Evolutionary conservation across 2,329 filamentous ascomycete genomes (phyloP).

Genomic region (Alternaria alternata): DNA sequence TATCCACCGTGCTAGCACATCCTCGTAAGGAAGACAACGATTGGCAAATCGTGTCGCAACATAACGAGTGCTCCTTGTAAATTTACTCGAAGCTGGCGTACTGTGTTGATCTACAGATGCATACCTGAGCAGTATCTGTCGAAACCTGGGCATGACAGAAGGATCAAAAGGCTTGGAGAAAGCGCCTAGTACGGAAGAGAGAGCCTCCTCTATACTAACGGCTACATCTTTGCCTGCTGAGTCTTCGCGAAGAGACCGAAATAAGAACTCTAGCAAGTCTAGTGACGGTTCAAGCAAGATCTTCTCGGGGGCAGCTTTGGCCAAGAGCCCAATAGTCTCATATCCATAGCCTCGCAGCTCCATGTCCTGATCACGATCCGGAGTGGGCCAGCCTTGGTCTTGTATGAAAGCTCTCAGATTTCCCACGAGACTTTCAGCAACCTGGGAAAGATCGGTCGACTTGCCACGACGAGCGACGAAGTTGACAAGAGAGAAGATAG

Average conservation of each 20-base stretch:
- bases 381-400: constrained; percentile 81
- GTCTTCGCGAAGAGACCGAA: constrained; percentile 83
- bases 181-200: constrained; percentile 77
- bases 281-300: constrained; percentile 61
- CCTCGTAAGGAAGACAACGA: constrained; percentile 80
- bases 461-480: constrained; percentile 83
- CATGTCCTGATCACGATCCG: constrained; percentile 64
- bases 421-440: constrained; percentile 73
- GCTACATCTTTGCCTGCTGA: constrained; percentile 75
- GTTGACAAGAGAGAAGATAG: constrained; percentile 84
- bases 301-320: constrained; percentile 69
- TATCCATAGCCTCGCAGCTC: constrained; percentile 82
- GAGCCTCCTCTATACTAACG: constrained; percentile 86
- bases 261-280: constrained; percentile 77
- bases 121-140: constrained; percentile 46
- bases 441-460: constrained; percentile 65
- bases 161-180: constrained; percentile 58
- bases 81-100: constrained; percentile 51
- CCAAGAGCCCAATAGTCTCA: constrained; percentile 86
- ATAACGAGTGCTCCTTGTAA: constrained; percentile 72
- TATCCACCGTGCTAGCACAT: constrained; percentile 84
- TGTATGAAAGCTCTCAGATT: constrained; percentile 77
- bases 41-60: constrained; percentile 90
- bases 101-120: constrained; percentile 26
- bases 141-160: constrained; percentile 51